Evolutionary conservation across 2,329 filamentous ascomycete species (phyloP).

Genomic region (Orbilia oligospora): DNA sequence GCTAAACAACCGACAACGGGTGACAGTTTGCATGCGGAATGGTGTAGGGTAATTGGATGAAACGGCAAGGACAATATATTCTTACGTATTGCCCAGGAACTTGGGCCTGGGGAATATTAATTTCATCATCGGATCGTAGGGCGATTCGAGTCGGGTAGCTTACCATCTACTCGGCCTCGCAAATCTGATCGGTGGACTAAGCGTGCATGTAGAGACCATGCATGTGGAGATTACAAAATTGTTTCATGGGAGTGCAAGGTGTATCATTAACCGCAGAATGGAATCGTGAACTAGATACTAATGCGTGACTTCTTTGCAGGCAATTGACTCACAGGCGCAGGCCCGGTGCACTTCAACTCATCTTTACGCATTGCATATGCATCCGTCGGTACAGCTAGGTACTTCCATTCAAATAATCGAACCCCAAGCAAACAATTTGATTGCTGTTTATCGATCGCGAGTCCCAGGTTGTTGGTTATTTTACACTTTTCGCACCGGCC

Average conservation of each 20-base stretch:
- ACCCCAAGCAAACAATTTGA: background rate
- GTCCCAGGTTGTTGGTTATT: background rate
- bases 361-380: background rate
- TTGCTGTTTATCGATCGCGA: background rate
- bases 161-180: background rate
- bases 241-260: constrained; percentile 21
- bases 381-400: background rate
- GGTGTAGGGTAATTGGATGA: constrained; percentile 25
- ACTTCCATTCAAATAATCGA: background rate
- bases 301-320: background rate
- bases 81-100: constrained; percentile 13
- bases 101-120: background rate
- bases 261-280: constrained; percentile 41
- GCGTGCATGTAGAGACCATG: background rate
- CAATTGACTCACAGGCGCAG: background rate
- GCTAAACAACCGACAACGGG: background rate
- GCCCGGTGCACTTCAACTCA: background rate
- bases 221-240: constrained; percentile 27
- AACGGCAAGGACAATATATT: background rate
- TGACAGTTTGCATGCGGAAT: background rate
- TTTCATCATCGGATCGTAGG: background rate
- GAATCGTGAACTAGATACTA: background rate
- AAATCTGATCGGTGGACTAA: background rate
- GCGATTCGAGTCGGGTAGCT: background rate
- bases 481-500: background rate